A percentile compares a stretch with the other conserved stretches of the same genome.
These are phyloP conservation scores for Flammula alnicola DNA, from an alignment of 1,284 basidiomycete genomes.

Conservation along the genomic window DNA sequence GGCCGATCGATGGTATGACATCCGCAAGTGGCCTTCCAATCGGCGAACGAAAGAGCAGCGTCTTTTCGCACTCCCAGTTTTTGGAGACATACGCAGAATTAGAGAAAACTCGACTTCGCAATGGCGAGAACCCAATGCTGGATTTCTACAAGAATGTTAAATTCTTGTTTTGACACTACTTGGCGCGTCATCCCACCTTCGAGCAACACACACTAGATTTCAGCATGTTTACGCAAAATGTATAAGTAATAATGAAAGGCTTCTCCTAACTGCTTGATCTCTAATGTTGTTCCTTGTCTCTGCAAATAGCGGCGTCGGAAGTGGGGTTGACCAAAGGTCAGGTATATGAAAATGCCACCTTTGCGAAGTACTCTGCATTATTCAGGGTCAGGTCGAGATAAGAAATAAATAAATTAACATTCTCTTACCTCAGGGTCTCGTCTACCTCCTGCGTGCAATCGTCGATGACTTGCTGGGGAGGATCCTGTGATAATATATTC, in stretches of 20 bases:
- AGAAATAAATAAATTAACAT: background rate
- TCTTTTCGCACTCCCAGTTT: conserved; percentile 87
- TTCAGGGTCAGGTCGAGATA: background rate
- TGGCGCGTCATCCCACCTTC: background rate
- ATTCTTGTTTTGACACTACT: conserved; percentile 65
- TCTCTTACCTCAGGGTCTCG: conserved; percentile 75
- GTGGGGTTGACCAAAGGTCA: conserved; percentile 92
- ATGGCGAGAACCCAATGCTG: conserved; percentile 87
- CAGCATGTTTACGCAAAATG: conserved; percentile 42
- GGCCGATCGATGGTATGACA: conserved; percentile 66
- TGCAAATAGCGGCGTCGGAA: conserved; percentile 78
- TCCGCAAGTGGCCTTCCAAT: conserved; percentile 79
- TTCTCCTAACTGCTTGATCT: conserved; percentile 72
- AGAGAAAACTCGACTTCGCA: conserved; percentile 65
- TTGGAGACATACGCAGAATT: conserved; percentile 82
- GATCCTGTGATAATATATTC: conserved; percentile 58
- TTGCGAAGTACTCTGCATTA: conserved; percentile 66
- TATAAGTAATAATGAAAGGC: conserved; percentile 90
- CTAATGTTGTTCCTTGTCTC: conserved; percentile 57
- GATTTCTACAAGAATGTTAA: conserved; percentile 92
- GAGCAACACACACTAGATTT: conserved; percentile 1
- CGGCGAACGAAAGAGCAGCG: conserved; percentile 78
- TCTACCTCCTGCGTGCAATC: conserved; percentile 83
- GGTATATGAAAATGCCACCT: conserved; percentile 76
- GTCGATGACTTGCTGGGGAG: conserved; percentile 74